Percentiles rank a stretch among this genome's conserved stretches.
Evolutionary conservation across 371 early-diverging fungal genomes (phyloP).

Genomic region (Mortierella sp.): DNA sequence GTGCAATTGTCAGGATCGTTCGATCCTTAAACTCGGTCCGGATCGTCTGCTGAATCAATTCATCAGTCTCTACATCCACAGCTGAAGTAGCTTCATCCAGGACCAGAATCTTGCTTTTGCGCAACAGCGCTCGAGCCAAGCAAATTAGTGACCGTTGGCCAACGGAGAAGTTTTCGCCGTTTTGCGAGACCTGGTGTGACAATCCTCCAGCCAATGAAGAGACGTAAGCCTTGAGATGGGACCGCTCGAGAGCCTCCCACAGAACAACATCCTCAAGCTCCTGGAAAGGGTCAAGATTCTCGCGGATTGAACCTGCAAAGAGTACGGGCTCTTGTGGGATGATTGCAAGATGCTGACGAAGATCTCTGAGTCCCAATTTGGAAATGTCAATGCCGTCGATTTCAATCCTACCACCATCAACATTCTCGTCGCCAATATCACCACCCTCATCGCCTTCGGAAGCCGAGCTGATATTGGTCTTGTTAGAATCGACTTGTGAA

Average conservation of each 20-base stretch:
- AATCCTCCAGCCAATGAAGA: slow-evolving; percentile 2
- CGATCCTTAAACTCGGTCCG: background rate
- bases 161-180: slow-evolving; percentile 8
- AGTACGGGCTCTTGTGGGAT: background rate
- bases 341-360: background rate
- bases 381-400: background rate
- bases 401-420: background rate
- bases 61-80: slow-evolving; percentile 6
- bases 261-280: background rate
- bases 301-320: background rate
- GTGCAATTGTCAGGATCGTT: slow-evolving; percentile 5
- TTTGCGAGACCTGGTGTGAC: background rate
- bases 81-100: slow-evolving; percentile 5
- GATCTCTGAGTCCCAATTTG: background rate
- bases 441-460: background rate
- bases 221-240: background rate
- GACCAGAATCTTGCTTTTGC: background rate
- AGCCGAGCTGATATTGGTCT: too few species aligned
- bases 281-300: slow-evolving; percentile 1
- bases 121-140: background rate
- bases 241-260: background rate
- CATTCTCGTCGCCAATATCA: background rate
- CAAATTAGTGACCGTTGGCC: background rate
- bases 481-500: background rate
- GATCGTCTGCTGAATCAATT: slow-evolving; percentile 6